A percentile compares a stretch with the other conserved stretches of the same genome.
These are phyloP conservation scores for Pyrrhoderma noxium DNA, from an alignment of 1,284 basidiomycete species.

Conservation along the genomic window DNA sequence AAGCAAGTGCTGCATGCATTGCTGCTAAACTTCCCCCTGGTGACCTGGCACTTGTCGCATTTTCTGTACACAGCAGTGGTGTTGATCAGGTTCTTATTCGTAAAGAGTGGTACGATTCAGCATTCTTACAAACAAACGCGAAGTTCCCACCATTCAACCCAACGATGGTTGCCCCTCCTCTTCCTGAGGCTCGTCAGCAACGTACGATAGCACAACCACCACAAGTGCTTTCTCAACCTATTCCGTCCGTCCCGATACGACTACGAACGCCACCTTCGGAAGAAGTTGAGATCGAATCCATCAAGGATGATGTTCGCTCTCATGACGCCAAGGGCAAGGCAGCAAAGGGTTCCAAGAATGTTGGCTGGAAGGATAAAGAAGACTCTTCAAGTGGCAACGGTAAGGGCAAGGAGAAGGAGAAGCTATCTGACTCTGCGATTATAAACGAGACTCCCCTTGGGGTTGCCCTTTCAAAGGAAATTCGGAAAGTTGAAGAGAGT, in stretches of 20 bases:
- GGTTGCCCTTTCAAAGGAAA: conserved; percentile 58
- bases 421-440: conserved; percentile 35
- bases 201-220: conserved; percentile 21
- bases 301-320: conserved; percentile 48
- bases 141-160: conserved; percentile 54
- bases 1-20: conserved; percentile 71
- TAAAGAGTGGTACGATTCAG: conserved; percentile 72
- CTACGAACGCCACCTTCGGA: conserved; percentile 64
- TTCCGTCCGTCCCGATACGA: conserved; percentile 33
- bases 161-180: conserved; percentile 23
- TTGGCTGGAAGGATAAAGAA: conserved; percentile 28
- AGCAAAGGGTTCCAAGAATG: conserved; percentile 46
- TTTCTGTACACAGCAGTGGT: conserved; percentile 73
- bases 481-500: conserved; percentile 73
- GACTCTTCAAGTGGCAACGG: conserved; percentile 36
- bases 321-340: conserved; percentile 46
- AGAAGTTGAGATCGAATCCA: conserved; percentile 57
- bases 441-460: conserved; percentile 47
- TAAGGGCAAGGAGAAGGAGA: conserved; percentile 36
- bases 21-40: conserved; percentile 70
- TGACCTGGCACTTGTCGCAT: conserved; percentile 71
- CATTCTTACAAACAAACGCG: conserved; percentile 43
- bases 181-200: conserved; percentile 31
- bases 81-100: conserved; percentile 79
- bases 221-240: conserved; percentile 22